These are phyloP conservation scores for Esteya vermicola DNA, from an alignment of 2,329 filamentous ascomycete species.

Conservation along the genomic window DNA sequence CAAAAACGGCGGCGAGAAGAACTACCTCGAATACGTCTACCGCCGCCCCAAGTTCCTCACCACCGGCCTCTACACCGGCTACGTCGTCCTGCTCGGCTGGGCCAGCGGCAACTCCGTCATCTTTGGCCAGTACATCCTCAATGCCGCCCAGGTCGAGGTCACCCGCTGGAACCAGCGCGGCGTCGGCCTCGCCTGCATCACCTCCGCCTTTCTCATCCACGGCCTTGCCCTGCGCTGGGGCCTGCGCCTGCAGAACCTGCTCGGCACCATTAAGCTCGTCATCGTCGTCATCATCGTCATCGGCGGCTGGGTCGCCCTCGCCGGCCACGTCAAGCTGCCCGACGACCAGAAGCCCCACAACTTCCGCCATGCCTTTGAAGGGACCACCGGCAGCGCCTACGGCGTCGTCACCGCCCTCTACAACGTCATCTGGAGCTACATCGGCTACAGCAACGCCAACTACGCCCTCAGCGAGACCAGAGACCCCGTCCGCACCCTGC, in stretches of 20 bases:
- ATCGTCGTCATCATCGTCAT: constrained; percentile 53
- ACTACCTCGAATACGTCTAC: constrained; percentile 53
- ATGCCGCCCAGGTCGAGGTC: constrained; percentile 48
- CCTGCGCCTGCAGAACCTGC: constrained; percentile 49
- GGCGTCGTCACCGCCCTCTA: constrained; percentile 56
- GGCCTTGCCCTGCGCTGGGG: constrained; percentile 51
- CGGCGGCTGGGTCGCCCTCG: constrained; percentile 46
- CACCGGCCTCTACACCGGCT: constrained; percentile 45
- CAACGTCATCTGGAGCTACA: constrained; percentile 59
- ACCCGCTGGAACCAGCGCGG: constrained; percentile 53
- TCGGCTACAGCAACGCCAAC: constrained; percentile 56
- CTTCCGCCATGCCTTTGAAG: constrained; percentile 49
- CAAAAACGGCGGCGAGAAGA: constrained; percentile 51
- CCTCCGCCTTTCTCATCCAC: constrained; percentile 50
- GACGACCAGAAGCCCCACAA: constrained; percentile 31
- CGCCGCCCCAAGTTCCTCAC: constrained; percentile 44
- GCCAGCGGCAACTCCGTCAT: constrained; percentile 53
- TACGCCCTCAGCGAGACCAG: constrained; percentile 52
- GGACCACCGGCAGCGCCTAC: constrained; percentile 51
- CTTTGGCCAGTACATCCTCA: constrained; percentile 56
- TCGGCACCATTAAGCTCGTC: constrained; percentile 51
- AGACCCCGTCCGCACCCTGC: constrained; percentile 50
- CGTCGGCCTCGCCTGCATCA: constrained; percentile 53
- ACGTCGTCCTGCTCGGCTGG: constrained; percentile 51
- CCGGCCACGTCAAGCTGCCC: constrained; percentile 40